Evolutionary conservation across 2,329 filamentous ascomycete genomes (phyloP).

Genomic region (Phyllosticta ampelicida): DNA sequence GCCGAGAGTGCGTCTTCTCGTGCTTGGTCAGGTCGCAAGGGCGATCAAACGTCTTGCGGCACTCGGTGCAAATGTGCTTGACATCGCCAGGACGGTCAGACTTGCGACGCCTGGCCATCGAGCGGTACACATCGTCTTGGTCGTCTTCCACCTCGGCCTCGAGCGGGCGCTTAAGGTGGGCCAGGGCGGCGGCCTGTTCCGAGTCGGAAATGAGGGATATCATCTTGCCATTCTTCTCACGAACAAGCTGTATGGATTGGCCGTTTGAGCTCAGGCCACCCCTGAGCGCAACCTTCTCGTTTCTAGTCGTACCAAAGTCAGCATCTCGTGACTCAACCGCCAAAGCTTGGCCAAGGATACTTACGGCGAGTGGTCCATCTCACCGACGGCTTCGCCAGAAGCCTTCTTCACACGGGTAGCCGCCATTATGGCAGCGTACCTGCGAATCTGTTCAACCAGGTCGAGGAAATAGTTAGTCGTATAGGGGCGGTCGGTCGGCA

Average conservation of each 20-base stretch:
- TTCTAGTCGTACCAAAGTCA: conserved; percentile 30
- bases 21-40: conserved; percentile 98
- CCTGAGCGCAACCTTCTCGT: conserved; percentile 67
- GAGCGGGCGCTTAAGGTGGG: conserved; percentile 41
- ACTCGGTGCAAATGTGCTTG: conserved; percentile 64
- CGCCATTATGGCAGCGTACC: conserved; percentile 71
- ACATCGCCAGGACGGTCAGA: conserved; percentile 78
- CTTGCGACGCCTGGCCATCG: conserved; percentile 94
- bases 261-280: conserved; percentile 76
- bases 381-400: conserved; percentile 41
- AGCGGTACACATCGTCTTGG: conserved; percentile 74
- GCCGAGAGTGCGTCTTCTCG: conserved; percentile 92
- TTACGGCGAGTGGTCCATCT: conserved; percentile 42
- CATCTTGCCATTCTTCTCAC: conserved; percentile 66
- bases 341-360: conserved; percentile 14
- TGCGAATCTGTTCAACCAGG: conserved; percentile 82
- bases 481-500: conserved; percentile 79
- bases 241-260: conserved; percentile 71
- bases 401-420: conserved; percentile 58
- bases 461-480: conserved; percentile 96
- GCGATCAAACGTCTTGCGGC: conserved; percentile 82
- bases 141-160: conserved; percentile 48
- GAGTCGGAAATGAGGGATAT: conserved; percentile 54
- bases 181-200: conserved; percentile 32
- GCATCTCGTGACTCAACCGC: conserved; percentile 16